phyloP scores from a whole-genome alignment of 768 basidiomycete species.

The Suillus weaverae region DNA sequence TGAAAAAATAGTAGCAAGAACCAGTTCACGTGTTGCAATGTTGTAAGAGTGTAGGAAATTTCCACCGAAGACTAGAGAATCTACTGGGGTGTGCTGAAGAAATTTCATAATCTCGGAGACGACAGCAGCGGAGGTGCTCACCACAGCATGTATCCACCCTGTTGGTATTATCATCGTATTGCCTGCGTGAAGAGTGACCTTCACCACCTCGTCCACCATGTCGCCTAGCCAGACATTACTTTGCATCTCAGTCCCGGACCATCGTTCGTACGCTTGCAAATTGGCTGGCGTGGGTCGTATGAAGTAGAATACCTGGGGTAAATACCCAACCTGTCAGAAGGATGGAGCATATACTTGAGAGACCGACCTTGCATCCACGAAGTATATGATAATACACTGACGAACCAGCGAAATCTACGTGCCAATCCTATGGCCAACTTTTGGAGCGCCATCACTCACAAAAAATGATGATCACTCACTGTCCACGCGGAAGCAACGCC shows the following conservation, averaged over 20 bases:
- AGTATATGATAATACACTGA: conserved; percentile 98
- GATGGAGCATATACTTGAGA: not conserved
- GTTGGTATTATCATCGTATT: conserved; percentile 95
- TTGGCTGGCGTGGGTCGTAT: conserved; percentile 87
- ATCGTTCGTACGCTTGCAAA: conserved; percentile 85
- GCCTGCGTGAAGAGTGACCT: conserved; percentile 71
- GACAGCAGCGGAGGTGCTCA: conserved; percentile 39
- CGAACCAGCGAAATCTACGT: conserved; percentile 96
- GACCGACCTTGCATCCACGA: conserved; percentile 72
- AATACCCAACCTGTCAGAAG: conserved; percentile 4
- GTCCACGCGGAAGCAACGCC: conserved; percentile 93
- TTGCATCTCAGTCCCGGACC: conserved; percentile 92
- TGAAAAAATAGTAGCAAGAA: not conserved
- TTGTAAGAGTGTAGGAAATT: conserved; percentile 97
- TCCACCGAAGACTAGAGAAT: conserved; percentile 95
- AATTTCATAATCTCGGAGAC: conserved; percentile 7
- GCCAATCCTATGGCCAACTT: conserved; percentile 76
- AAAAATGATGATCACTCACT: conserved; percentile 45
- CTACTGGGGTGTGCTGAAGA: conserved; percentile 79
- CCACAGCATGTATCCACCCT: conserved; percentile 98
- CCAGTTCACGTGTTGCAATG: conserved; percentile 72
- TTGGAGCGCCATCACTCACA: not conserved
- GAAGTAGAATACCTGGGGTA: conserved; percentile 86
- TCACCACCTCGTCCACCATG: conserved; percentile 87
- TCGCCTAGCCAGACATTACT: conserved; percentile 90